Evolutionary conservation across 1,139 yeast species (phyloP).

Genomic region (Debaryomyces sp.): DNA sequence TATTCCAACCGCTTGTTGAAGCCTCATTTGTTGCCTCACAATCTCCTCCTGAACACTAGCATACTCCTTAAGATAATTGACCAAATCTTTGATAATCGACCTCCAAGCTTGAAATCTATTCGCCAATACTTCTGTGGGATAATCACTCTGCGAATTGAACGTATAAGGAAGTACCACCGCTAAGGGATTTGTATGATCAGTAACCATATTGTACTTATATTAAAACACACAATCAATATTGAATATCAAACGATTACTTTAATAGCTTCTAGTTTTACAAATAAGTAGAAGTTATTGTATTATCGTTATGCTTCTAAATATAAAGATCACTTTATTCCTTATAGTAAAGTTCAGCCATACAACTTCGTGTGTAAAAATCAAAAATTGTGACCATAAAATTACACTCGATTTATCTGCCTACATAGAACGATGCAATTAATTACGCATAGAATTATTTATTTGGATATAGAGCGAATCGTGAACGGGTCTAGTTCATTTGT

Average conservation of each 20-base stretch:
- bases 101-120: conserved; percentile 88
- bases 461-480: neutral
- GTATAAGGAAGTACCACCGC: conserved; percentile 42
- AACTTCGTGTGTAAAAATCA: neutral
- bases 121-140: conserved; percentile 87
- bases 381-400: neutral
- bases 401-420: neutral
- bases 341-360: neutral
- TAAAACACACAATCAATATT: neutral
- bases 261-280: neutral
- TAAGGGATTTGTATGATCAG: conserved; percentile 38
- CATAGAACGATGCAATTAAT: neutral
- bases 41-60: conserved; percentile 87
- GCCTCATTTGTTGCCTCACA: conserved; percentile 76
- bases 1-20: conserved; percentile 73
- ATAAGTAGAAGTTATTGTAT: neutral
- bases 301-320: neutral
- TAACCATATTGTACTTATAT: conserved; percentile 8
- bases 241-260: neutral
- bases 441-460: neutral
- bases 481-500: neutral
- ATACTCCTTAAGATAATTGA: conserved; percentile 75
- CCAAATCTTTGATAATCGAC: conserved; percentile 69
- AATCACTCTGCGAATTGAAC: conserved; percentile 32
- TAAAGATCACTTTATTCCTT: neutral